These are phyloP conservation scores for Solanum aculeatissimum DNA, from an alignment of 305 asterid genomes.

Conservation along the genomic window DNA sequence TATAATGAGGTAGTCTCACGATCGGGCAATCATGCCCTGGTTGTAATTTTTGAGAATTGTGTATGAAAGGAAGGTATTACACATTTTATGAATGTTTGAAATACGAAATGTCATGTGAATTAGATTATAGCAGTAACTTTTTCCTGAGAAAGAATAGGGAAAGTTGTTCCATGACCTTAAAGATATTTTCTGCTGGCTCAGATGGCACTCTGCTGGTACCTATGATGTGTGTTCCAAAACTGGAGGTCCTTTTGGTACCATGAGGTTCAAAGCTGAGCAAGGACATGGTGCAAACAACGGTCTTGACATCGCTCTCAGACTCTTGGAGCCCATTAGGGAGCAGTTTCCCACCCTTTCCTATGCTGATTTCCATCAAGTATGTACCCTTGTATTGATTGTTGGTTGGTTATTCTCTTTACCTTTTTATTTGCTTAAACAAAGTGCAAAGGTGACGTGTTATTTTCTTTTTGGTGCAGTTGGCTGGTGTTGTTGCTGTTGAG, in stretches of 20 bases:
- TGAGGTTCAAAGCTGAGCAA: conserved; percentile 58
- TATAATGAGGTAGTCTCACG: too few species aligned
- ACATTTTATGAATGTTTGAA: background rate
- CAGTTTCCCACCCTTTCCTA: conserved; percentile 61
- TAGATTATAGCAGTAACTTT: background rate
- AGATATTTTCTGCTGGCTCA: background rate
- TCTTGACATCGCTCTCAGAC: conserved; percentile 65
- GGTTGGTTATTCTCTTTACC: background rate
- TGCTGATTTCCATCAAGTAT: conserved; percentile 82
- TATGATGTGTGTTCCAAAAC: conserved; percentile 53
- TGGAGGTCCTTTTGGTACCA: conserved; percentile 96
- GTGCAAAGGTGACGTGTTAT: background rate
- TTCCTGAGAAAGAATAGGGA: background rate
- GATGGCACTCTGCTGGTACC: conserved; percentile 97
- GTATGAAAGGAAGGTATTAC: background rate
- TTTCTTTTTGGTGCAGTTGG: conserved; percentile 34
- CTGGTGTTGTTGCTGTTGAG: conserved; percentile 94
- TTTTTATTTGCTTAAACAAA: background rate
- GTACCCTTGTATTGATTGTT: background rate
- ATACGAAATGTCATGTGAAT: background rate
- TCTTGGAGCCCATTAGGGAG: conserved; percentile 66
- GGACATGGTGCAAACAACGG: conserved; percentile 75
- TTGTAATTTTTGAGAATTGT: background rate
- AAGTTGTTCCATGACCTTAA: background rate
- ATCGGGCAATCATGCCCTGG: too few species aligned